A percentile compares a stretch with the other conserved stretches of the same genome.
phyloP scores from a whole-genome alignment of 2,329 filamentous ascomycete species.

The Aureobasidium pullulans region DNA sequence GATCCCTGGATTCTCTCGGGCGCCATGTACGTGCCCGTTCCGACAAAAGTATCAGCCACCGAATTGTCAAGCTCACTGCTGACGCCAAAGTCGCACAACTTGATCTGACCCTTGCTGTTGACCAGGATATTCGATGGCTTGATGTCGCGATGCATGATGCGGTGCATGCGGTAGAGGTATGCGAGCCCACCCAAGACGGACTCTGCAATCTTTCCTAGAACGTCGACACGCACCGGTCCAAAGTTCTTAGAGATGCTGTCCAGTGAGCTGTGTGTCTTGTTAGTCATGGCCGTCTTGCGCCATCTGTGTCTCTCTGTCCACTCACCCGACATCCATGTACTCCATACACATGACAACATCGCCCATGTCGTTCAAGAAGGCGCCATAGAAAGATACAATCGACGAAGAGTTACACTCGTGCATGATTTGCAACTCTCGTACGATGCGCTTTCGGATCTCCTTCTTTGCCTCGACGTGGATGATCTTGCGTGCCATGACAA shows the following conservation, averaged over 20 bases:
- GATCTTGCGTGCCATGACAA: constrained; percentile 97
- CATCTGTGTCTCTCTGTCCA: constrained; percentile 16
- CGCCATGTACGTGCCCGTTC: constrained; percentile 98
- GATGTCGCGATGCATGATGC: constrained; percentile 98
- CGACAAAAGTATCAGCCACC: constrained; percentile 95
- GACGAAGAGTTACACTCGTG: constrained; percentile 95
- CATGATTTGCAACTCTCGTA: constrained; percentile 96
- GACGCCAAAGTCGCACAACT: constrained; percentile 98
- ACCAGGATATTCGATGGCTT: constrained; percentile 97
- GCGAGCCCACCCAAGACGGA: constrained; percentile 87
- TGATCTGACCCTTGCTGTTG: constrained; percentile 90
- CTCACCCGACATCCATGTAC: constrained; percentile 98
- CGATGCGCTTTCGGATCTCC: constrained; percentile 92
- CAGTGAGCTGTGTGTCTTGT: constrained; percentile 57
- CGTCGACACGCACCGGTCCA: constrained; percentile 89
- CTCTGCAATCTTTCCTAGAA: constrained; percentile 95
- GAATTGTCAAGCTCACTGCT: constrained; percentile 97
- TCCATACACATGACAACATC: constrained; percentile 99
- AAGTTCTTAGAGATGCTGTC: constrained; percentile 93
- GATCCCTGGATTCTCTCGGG: constrained; percentile 96
- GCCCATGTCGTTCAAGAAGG: constrained; percentile 91
- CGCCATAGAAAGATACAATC: constrained; percentile 96
- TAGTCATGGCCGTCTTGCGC: neutral
- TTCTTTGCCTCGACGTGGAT: constrained; percentile 80
- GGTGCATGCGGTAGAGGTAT: constrained; percentile 90